These are phyloP conservation scores for Colletotrichum kahawae DNA, from an alignment of 2,329 filamentous ascomycete genomes.

Conservation along the genomic window DNA sequence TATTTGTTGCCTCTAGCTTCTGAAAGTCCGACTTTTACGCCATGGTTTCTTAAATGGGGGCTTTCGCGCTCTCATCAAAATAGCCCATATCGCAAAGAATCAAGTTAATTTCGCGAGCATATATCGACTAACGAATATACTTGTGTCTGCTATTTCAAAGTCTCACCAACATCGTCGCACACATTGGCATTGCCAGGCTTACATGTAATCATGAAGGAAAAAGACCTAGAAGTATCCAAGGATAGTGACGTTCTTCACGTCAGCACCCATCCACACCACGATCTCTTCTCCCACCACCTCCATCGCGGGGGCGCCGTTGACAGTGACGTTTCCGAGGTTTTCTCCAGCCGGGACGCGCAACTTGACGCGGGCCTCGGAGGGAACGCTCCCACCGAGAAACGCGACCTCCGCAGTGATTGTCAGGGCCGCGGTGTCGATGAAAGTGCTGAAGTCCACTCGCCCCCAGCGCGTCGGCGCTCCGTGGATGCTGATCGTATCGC, in stretches of 20 bases:
- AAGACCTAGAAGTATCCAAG: neutral
- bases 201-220: neutral
- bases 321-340: neutral
- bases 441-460: neutral
- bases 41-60: neutral
- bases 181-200: neutral
- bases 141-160: neutral
- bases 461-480: neutral
- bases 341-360: neutral
- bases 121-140: neutral
- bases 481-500: neutral
- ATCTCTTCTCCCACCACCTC: neutral
- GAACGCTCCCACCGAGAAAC: neutral
- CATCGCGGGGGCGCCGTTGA: accelerated
- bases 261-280: neutral
- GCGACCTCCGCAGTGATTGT: neutral
- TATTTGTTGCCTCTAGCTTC: accelerated
- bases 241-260: neutral
- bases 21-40: no score
- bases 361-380: accelerated
- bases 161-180: neutral
- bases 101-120: accelerated
- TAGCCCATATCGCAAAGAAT: no score
- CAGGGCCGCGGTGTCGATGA: accelerated
- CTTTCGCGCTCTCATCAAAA: neutral